Conservation (phyloP, 805 yeast genomes). For the Teunomyces cretensis region DNA sequence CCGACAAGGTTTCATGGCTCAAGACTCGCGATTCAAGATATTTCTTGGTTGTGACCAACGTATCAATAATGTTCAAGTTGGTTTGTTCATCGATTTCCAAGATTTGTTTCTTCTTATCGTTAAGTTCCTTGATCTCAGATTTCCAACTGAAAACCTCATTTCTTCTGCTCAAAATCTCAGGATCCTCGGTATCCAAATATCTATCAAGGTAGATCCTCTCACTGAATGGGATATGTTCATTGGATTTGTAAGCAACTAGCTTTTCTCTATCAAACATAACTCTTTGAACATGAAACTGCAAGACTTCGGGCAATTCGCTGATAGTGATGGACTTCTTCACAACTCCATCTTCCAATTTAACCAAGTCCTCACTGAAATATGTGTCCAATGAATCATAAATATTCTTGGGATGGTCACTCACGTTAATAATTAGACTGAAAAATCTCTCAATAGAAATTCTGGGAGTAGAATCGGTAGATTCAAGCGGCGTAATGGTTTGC, state of each 20-base stretch:
- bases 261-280: slow-evolving; percentile 81
- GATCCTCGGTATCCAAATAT: slow-evolving; percentile 70
- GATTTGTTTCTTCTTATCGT: slow-evolving; percentile 43
- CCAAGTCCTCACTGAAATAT: slow-evolving; percentile 72
- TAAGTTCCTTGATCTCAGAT: slow-evolving; percentile 44
- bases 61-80: slow-evolving; percentile 35
- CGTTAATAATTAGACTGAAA: slow-evolving; percentile 77
- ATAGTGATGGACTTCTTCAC: slow-evolving; percentile 75
- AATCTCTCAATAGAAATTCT: slow-evolving; percentile 63
- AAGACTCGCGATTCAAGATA: slow-evolving; percentile 49
- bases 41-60: slow-evolving; percentile 53
- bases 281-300: slow-evolving; percentile 92
- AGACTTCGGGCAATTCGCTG: slow-evolving; percentile 68
- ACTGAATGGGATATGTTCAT: slow-evolving; percentile 77
- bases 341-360: slow-evolving; percentile 67
- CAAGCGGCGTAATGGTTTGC: slow-evolving; percentile 64
- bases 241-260: slow-evolving; percentile 75
- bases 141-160: slow-evolving; percentile 65
- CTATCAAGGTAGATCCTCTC: slow-evolving; percentile 83
- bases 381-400: slow-evolving; percentile 89
- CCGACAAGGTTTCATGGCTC: slow-evolving; percentile 30
- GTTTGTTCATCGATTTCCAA: slow-evolving; percentile 39
- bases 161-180: slow-evolving; percentile 50
- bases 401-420: slow-evolving; percentile 84
- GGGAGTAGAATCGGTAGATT: slow-evolving; percentile 33